Percentiles rank a stretch among this genome's conserved stretches.
These are phyloP conservation scores for Strombidium stylifer DNA, from an alignment of 73 alveolate genomes.

Conservation along the genomic window DNA sequence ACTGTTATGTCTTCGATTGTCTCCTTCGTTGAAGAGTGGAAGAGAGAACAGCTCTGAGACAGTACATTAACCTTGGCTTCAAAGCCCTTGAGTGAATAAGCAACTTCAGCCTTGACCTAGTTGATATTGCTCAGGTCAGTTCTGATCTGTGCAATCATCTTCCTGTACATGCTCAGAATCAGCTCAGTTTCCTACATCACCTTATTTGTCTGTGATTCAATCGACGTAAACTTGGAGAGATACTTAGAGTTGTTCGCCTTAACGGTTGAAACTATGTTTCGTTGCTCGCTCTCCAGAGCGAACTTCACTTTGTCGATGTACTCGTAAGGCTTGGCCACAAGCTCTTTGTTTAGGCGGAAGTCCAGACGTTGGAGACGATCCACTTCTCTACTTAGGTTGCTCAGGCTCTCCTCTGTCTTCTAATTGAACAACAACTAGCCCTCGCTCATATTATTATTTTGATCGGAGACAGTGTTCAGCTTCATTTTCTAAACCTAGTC, in stretches of 20 bases:
- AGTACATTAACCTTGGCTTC: too few relatives aligned
- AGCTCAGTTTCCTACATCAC: constrained; percentile 5
- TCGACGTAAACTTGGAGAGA: constrained; percentile 1
- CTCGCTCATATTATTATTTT: background rate
- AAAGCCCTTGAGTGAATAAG: too few relatives aligned
- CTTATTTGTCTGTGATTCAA: constrained; percentile 9
- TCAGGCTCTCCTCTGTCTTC: background rate
- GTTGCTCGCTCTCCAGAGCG: constrained; percentile 13
- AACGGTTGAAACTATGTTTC: constrained; percentile 3
- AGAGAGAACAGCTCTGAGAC: too few relatives aligned
- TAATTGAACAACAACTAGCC: background rate
- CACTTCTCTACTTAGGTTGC: background rate
- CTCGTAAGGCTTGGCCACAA: constrained; percentile 27
- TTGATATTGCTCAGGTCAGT: too few relatives aligned
- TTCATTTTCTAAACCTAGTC: background rate
- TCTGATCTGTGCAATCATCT: too few relatives aligned
- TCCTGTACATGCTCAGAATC: constrained; percentile 16
- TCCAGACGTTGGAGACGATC: constrained; percentile 19
- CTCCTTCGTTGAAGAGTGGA: too few relatives aligned
- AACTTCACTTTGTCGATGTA: constrained; percentile 21
- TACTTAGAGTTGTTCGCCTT: constrained; percentile 12
- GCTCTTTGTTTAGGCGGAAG: constrained; percentile 24
- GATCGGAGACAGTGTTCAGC: too few relatives aligned
- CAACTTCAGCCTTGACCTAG: too few relatives aligned
- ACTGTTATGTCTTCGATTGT: background rate